Evolutionary conservation across 495 filamentous ascomycete species (phyloP), one percentile per base, ranked within the genome.

Genomic region (Tricharina praecox): DNA sequence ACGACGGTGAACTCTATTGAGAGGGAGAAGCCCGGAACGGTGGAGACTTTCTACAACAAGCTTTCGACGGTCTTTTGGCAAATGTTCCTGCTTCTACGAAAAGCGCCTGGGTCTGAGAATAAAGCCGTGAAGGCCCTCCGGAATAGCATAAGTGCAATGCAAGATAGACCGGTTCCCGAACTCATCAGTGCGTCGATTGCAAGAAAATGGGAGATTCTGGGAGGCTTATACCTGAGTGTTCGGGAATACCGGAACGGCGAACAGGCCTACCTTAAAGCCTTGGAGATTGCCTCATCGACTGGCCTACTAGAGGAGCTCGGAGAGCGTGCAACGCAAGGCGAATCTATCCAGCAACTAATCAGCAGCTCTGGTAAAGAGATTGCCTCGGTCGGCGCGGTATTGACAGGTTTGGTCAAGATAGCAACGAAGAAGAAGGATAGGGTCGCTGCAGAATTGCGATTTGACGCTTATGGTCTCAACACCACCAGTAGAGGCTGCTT

Each of bases 11-110:
- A 43, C 7, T 19, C 23, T 10, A 13, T 43, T 3, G 40, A 43
- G 26, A 24, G 24, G 18, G 40, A 8, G 11, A 24, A n/a, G 13
- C 40, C 40, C 13, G 40, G 3, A 13, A 13, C 24, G 9, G 26
- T 26, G 1, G 40, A 43, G 3, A 26, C 20, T 3, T 47, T 59
- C 45, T 59, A 60, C 28, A 58, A 57, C 34, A 61, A 58, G 23
- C 43, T 61, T 19, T 61, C 58, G 13, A 51, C 42, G n/a, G 53
- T 50, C 15, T 61, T 61, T 46, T 61, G 51, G 50, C 51, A 61
- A 36, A 48, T 56, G 10, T 48, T 50, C 26, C 40, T 61, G 25
- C 45, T 60, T 10, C 54, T 51, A 28, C 47, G 58, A 34, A 60
- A 61, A 42, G n/a, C 18, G 11, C 39, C 50, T 25, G 48, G 51